Evolutionary conservation across 179 eudicot genomes (phyloP).

Genomic region (Heliamphora pulchella): DNA sequence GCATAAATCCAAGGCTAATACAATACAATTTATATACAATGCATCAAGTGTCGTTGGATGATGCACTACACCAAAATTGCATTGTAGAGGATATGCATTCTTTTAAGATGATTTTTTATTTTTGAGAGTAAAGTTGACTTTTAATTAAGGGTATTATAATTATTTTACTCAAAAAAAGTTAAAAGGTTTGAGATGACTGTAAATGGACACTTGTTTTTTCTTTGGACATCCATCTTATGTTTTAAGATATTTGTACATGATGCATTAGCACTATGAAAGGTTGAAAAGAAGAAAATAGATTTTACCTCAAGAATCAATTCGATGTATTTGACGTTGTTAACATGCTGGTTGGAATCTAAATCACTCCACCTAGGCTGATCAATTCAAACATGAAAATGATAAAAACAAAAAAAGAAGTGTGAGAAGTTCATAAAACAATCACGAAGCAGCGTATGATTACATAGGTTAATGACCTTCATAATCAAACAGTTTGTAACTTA

Average conservation of each 20-base stretch:
- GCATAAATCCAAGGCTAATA: too few species aligned
- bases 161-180: too few species aligned
- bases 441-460: too few species aligned
- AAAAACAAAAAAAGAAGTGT: not conserved
- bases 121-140: too few species aligned
- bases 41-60: too few species aligned
- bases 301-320: slow-evolving; percentile 93
- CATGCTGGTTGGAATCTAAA: slow-evolving; percentile 92
- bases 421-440: not conserved
- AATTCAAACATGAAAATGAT: not conserved
- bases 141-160: too few species aligned
- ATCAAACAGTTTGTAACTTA: slow-evolving; percentile 30
- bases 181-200: too few species aligned
- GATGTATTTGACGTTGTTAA: slow-evolving; percentile 86
- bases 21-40: too few species aligned
- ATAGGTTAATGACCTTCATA: not conserved
- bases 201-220: not conserved
- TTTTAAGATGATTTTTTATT: too few species aligned
- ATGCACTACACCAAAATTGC: too few species aligned
- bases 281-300: not conserved
- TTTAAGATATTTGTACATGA: not conserved
- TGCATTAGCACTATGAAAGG: not conserved
- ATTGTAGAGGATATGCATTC: too few species aligned
- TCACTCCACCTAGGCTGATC: slow-evolving; percentile 88
- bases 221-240: not conserved